A percentile compares a stretch with the other conserved stretches of the same genome.
phyloP scores from a whole-genome alignment of 2,329 filamentous ascomycete genomes.

The Nectriaceae sp. region DNA sequence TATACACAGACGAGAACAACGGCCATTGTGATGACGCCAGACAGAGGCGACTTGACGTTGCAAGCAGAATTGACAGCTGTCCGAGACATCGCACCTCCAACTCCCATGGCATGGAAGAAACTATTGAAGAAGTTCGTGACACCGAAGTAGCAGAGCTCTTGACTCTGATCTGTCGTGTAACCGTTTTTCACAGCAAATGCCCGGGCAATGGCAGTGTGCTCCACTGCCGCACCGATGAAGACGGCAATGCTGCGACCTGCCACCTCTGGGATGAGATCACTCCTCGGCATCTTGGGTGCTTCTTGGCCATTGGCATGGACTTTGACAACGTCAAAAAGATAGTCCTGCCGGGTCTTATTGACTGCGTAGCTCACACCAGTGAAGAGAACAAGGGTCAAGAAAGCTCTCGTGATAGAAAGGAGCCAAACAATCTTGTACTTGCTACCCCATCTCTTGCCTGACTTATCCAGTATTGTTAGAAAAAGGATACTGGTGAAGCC shows the following conservation, averaged over 20 bases:
- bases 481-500: conserved; percentile 60
- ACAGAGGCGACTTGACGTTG: conserved; percentile 62
- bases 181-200: conserved; percentile 63
- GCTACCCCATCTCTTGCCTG: conserved; percentile 60
- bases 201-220: conserved; percentile 66
- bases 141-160: conserved; percentile 66
- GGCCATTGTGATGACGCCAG: conserved; percentile 60
- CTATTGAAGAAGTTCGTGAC: conserved; percentile 64
- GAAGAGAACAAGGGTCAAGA: conserved; percentile 61
- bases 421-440: conserved; percentile 60
- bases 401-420: conserved; percentile 60
- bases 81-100: conserved; percentile 67
- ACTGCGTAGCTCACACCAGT: conserved; percentile 65
- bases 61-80: conserved; percentile 68
- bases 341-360: conserved; percentile 50
- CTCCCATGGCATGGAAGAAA: conserved; percentile 64
- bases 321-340: conserved; percentile 59
- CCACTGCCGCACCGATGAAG: conserved; percentile 61
- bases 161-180: conserved; percentile 64
- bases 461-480: conserved; percentile 56
- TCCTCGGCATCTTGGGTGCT: conserved; percentile 48
- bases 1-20: conserved; percentile 65
- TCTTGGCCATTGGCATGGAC: conserved; percentile 57
- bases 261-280: conserved; percentile 52
- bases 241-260: conserved; percentile 58